These are phyloP conservation scores for Venturia aucupariae DNA, from an alignment of 2,329 filamentous ascomycete species.

Conservation along the genomic window DNA sequence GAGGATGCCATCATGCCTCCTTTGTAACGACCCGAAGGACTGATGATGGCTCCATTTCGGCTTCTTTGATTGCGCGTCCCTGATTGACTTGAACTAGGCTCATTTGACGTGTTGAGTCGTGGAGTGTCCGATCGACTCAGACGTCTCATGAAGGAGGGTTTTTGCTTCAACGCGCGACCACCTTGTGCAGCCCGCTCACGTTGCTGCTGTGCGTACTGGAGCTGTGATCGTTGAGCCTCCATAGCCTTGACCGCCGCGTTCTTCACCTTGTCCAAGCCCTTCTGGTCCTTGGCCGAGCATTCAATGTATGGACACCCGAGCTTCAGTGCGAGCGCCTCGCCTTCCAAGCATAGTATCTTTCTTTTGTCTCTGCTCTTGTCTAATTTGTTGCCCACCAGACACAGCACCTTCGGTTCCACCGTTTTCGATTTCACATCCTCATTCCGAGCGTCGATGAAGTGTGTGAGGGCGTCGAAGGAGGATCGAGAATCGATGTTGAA, in stretches of 20 bases:
- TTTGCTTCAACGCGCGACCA: not conserved
- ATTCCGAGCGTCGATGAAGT: not conserved
- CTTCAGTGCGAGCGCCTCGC: not conserved
- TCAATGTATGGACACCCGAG: constrained; percentile 5
- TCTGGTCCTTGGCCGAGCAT: constrained; percentile 3
- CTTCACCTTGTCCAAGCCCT: not conserved
- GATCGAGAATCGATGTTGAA: constrained; percentile 6
- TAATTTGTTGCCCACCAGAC: constrained; percentile 6
- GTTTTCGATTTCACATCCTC: not conserved
- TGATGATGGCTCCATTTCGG: not conserved
- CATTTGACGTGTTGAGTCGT: not conserved
- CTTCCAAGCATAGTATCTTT: constrained; percentile 7
- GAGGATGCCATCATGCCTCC: not conserved
- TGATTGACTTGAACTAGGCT: not conserved
- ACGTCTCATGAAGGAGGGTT: not conserved
- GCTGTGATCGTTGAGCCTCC: constrained; percentile 3
- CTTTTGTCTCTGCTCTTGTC: constrained; percentile 1
- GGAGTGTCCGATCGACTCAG: not conserved
- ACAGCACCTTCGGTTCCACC: constrained; percentile 3
- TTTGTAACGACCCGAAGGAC: not conserved
- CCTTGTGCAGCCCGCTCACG: not conserved
- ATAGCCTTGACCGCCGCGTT: not conserved
- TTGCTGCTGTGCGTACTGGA: not conserved
- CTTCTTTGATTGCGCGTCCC: not conserved
- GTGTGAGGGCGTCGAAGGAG: constrained; percentile 4